Evolutionary conservation across 148 eudicot species (phyloP).

Genomic region (Vaccinium myrtillus): DNA sequence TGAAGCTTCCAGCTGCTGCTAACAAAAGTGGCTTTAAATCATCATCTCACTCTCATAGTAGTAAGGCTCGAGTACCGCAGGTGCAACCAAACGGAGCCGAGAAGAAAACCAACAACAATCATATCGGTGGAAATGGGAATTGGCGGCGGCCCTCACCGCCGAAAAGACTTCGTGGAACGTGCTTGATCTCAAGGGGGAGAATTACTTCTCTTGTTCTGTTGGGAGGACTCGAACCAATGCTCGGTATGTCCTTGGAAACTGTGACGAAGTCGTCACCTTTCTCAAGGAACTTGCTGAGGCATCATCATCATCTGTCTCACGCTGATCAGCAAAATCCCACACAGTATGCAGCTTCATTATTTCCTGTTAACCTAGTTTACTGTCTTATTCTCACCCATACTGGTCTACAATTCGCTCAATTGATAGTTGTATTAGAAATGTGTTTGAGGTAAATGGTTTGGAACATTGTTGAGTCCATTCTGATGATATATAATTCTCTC

Average conservation of each 20-base stretch:
- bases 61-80: conserved; percentile 15
- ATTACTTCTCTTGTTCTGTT: conserved; percentile 92
- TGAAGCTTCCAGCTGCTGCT: conserved; percentile 42
- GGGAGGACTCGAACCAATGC: conserved; percentile 86
- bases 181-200: conserved; percentile 82
- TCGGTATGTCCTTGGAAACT: conserved; percentile 62
- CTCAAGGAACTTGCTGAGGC: conserved; percentile 54
- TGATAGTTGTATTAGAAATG: background rate
- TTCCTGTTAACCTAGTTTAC: background rate
- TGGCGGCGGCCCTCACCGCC: conserved; percentile 34
- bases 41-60: conserved; percentile 14
- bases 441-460: background rate
- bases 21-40: conserved; percentile 48
- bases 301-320: conserved; percentile 21
- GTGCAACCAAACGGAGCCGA: conserved; percentile 31
- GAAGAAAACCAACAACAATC: conserved; percentile 28
- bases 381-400: background rate
- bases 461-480: background rate
- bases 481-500: background rate
- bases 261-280: conserved; percentile 78
- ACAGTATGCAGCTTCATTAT: background rate
- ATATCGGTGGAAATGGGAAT: conserved; percentile 7
- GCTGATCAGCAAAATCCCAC: background rate
- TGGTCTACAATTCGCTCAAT: background rate
- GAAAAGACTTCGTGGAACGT: conserved; percentile 76